Percentiles rank a stretch among this genome's conserved stretches.
Evolutionary conservation across 1,284 basidiomycete species (phyloP).

Genomic region (Earliella scabrosa): DNA sequence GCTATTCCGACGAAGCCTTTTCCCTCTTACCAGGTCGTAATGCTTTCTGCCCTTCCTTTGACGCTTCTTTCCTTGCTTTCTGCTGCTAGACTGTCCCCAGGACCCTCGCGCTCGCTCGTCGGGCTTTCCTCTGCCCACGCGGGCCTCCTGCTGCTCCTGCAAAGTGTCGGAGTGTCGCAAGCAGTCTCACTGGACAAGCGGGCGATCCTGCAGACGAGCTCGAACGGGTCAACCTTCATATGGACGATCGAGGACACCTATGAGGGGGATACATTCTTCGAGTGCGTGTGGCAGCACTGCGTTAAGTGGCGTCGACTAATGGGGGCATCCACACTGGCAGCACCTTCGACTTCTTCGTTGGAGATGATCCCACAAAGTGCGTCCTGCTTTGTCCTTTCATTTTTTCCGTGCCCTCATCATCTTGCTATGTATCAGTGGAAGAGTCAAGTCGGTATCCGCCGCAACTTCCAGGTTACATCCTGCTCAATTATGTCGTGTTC

Average conservation of each 20-base stretch:
- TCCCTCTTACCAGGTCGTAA: constrained; percentile 4
- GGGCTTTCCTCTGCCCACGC: not conserved
- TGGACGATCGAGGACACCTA: constrained; percentile 44
- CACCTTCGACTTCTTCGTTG: constrained; percentile 61
- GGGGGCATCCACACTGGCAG: no score
- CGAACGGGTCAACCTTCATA: constrained; percentile 35
- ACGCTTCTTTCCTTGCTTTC: constrained; percentile 22
- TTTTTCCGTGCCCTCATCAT: constrained; percentile 2
- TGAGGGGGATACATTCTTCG: constrained; percentile 38
- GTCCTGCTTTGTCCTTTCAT: constrained; percentile 28
- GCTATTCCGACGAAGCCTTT: not conserved
- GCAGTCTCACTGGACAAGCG: constrained; percentile 25
- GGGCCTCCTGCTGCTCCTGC: constrained; percentile 16
- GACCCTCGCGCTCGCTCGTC: not conserved
- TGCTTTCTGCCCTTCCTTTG: constrained; percentile 25
- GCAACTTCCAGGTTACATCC: no score
- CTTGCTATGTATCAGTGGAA: constrained; percentile 49
- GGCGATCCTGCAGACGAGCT: constrained; percentile 28
- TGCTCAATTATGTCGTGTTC: not conserved
- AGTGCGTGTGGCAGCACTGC: constrained; percentile 31
- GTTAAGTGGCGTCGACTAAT: not conserved
- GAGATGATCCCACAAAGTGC: constrained; percentile 67
- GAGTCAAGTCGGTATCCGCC: constrained; percentile 54
- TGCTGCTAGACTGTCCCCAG: constrained; percentile 2
- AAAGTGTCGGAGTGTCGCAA: constrained; percentile 5